A percentile compares a stretch with the other conserved stretches of the same genome.
These are phyloP conservation scores for Trichoderma afroharzianum DNA, from an alignment of 2,329 filamentous ascomycete species.

Conservation along the genomic window DNA sequence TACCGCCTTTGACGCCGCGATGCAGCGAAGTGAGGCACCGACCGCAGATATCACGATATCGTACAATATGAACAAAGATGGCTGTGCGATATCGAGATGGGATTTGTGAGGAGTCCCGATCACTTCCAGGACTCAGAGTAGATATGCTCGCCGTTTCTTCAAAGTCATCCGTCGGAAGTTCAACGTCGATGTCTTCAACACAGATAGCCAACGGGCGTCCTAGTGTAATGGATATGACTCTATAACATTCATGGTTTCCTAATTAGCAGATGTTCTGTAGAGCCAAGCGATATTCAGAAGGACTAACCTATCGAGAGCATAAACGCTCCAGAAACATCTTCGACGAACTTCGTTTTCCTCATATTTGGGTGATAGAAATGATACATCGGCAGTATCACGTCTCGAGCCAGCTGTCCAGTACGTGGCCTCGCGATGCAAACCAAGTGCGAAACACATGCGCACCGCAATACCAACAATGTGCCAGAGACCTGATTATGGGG, in stretches of 20 bases:
- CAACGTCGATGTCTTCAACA: constrained; percentile 39
- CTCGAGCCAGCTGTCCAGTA: constrained; percentile 25
- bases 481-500: constrained; percentile 39
- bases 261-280: background rate
- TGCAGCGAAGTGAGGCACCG: constrained; percentile 36
- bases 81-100: constrained; percentile 27
- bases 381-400: background rate
- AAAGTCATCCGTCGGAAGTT: constrained; percentile 30
- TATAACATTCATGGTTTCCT: background rate
- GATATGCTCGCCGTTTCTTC: constrained; percentile 20
- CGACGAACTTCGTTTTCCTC: constrained; percentile 34
- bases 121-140: constrained; percentile 4
- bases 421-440: constrained; percentile 37
- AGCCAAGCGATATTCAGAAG: constrained; percentile 13
- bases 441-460: constrained; percentile 39
- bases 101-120: constrained; percentile 19
- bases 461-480: constrained; percentile 42
- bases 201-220: constrained; percentile 36
- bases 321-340: constrained; percentile 42
- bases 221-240: background rate
- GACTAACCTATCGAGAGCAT: constrained; percentile 32
- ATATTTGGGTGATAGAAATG: constrained; percentile 1
- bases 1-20: constrained; percentile 23
- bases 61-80: constrained; percentile 39
- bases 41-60: constrained; percentile 40